Evolutionary conservation across 2,329 filamentous ascomycete genomes (phyloP), one percentile per base, ranked within the genome.

Genomic region (Epichloe sibirici): DNA sequence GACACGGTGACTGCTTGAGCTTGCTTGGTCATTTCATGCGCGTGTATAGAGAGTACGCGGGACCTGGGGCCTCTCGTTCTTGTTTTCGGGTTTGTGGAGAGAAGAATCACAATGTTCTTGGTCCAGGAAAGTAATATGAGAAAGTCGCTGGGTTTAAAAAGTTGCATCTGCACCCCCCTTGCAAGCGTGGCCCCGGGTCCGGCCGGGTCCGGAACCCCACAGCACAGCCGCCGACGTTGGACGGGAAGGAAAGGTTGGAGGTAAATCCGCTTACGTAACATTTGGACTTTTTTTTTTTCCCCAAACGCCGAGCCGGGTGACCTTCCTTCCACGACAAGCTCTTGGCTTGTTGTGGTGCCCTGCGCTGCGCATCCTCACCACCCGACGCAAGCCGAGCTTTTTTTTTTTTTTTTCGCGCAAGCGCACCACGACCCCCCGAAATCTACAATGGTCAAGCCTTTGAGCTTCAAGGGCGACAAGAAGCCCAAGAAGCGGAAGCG

Each of bases 381-480:
- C 3, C 35, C 51, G 21, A 38, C 34, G 50, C 55, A 53, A 35
- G 9, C 47, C 38, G 45, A 34, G 34, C 13, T 8, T 5, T 21
- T 28, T n/a, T 21, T 17, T 17, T 17, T 17, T 21, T 21, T 8
- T 21, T 28, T n/a, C 21, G 9, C 47, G 23, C 35, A 47, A 5
- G 23, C 54, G 51, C 45, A 55, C 53, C 7, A 2, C 25, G 12
- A 2, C 25, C 11, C 43, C 15, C 47, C 53, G 17, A 47, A 51
- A 48, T 39, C 48, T 46, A 45, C 28, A 56, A 93, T 93, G 87
- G 85, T 95, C 61, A 96, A 95, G 68, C 84, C 91, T 47, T 79
- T 98, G 54, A 77, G 82, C 48, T 98, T 98, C 77, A 98, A 98
- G 72, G 93, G 93, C 75, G 93, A 98, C 72, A 96, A 94, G 71